Evolutionary conservation across 2,329 filamentous ascomycete genomes (phyloP).

Genomic region (Aspergillus awamori): DNA sequence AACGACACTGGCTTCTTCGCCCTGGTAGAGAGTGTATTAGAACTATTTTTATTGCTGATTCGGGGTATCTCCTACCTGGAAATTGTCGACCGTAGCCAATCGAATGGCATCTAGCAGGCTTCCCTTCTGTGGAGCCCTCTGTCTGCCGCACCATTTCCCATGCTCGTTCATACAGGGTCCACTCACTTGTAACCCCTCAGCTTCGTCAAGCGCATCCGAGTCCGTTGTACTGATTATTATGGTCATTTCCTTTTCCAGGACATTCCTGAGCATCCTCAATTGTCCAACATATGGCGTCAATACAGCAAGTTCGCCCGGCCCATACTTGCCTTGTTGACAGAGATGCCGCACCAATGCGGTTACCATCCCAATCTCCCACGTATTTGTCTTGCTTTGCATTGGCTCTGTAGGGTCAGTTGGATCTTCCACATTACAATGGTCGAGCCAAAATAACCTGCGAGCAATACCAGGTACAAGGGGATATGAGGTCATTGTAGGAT

Average conservation of each 20-base stretch:
- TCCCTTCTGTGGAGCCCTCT: not conserved
- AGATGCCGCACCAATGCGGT: slow-evolving; percentile 26
- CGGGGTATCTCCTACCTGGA: slow-evolving; percentile 2
- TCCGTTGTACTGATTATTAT: slow-evolving; percentile 9
- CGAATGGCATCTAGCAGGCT: slow-evolving; percentile 1
- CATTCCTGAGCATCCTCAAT: slow-evolving; percentile 17
- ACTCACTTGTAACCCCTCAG: not conserved
- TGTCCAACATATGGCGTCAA: slow-evolving; percentile 26
- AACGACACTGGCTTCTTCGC: slow-evolving; percentile 13
- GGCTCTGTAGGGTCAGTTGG: slow-evolving; percentile 9
- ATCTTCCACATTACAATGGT: slow-evolving; percentile 21
- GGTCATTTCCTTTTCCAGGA: slow-evolving; percentile 3
- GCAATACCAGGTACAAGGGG: slow-evolving; percentile 10
- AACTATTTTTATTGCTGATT: no score
- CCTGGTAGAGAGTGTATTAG: slow-evolving; percentile 3
- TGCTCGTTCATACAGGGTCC: not conserved
- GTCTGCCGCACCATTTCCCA: not conserved
- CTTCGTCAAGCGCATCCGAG: not conserved
- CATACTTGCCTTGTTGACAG: slow-evolving; percentile 26
- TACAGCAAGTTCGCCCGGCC: slow-evolving; percentile 24
- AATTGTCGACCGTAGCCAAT: slow-evolving; percentile 15
- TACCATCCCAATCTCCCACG: slow-evolving; percentile 26
- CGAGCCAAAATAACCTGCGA: slow-evolving; percentile 26
- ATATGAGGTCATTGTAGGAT: not conserved
- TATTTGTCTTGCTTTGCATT: slow-evolving; percentile 21